Base-by-base conservation (phyloP, 2,329 filamentous ascomycete genomes). In the Colletotrichum simmondsii region DNA sequence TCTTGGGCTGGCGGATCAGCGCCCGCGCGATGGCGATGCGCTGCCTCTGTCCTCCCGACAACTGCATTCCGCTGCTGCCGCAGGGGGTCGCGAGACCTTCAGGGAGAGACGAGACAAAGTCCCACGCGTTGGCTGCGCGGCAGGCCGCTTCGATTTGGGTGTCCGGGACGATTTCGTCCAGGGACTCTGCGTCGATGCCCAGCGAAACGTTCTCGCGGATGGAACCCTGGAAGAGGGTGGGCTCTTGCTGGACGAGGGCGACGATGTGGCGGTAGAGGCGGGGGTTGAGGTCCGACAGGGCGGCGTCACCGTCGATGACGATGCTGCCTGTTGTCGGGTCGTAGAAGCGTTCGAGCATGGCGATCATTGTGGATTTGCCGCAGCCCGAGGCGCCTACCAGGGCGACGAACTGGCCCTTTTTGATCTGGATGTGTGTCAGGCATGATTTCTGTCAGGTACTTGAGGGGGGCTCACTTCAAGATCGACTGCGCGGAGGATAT, bases 31-130 rank as follows among this genome's bases (percentile, higher is more conserved):
- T 95, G 10, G 92, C 92, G 42, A 94, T 88, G 26, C 92, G 89
- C 79, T 95, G 93, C 8, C 92, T 85, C 79, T 95, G 92, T 1
- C 93, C 93, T 28, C 93, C 93, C 1, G 91, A 94, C 1, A 95
- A 83, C 71, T 92, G 91, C 22, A 92, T 88, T 0, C 92, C 92
- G 61, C 89, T 88, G 75, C 92, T 89, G 2, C 93, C 92, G 26
- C 93, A 92, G 1, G 86, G 83, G 0, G 92, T 93, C 1, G 86
- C 82, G 67, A 93, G 91, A 0, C 90, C 90, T 42, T 81, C 79
- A 5, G 80, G 80, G 0, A 81, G 75, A 7, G 80, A 81, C 0
- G 77, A 78, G 12, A 83, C 74, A 71, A 89, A 89, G 53, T 86
- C 85, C 75, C 84, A 83, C 1, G 85, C 86, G 79, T 87, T 87